A percentile compares a stretch with the other conserved stretches of the same genome.
These are phyloP conservation scores for Saccharomyces pastorianus DNA, from an alignment of 1,139 yeast genomes.

Conservation along the genomic window DNA sequence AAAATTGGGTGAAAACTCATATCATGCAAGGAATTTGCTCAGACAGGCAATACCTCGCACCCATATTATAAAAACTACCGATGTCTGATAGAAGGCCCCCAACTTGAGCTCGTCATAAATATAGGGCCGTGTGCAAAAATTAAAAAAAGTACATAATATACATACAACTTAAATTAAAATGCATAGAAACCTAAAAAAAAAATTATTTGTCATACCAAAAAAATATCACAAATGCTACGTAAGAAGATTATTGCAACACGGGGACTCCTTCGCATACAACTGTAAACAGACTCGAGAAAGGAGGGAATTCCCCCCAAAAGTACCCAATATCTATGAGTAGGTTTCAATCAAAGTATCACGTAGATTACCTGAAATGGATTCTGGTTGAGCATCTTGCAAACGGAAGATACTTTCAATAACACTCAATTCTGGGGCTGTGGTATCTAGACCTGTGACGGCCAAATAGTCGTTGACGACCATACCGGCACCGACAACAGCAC, in stretches of 20 bases:
- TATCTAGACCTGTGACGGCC: conserved; percentile 93
- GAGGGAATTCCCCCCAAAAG: neutral
- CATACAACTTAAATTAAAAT: neutral
- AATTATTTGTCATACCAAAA: neutral
- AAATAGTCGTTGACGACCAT: conserved; percentile 98
- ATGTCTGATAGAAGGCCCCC: neutral
- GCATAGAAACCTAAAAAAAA: neutral
- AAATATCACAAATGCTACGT: neutral
- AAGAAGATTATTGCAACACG: neutral
- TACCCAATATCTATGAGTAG: conserved; percentile 36
- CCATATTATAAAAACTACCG: neutral
- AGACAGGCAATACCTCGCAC: neutral
- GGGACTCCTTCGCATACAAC: neutral
- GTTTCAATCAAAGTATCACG: conserved; percentile 90
- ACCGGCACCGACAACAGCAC: conserved; percentile 96
- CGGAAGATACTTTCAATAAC: conserved; percentile 94
- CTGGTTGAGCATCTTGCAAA: conserved; percentile 83
- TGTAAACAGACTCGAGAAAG: neutral
- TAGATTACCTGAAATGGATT: conserved; percentile 70
- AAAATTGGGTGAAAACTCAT: no score
- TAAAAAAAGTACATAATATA: neutral
- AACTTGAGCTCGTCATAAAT: neutral
- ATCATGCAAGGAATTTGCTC: neutral
- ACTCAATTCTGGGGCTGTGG: conserved; percentile 96
- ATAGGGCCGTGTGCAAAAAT: neutral